Evolutionary conservation across 2,329 filamentous ascomycete genomes (phyloP).

Genomic region (Penicillium sp.): DNA sequence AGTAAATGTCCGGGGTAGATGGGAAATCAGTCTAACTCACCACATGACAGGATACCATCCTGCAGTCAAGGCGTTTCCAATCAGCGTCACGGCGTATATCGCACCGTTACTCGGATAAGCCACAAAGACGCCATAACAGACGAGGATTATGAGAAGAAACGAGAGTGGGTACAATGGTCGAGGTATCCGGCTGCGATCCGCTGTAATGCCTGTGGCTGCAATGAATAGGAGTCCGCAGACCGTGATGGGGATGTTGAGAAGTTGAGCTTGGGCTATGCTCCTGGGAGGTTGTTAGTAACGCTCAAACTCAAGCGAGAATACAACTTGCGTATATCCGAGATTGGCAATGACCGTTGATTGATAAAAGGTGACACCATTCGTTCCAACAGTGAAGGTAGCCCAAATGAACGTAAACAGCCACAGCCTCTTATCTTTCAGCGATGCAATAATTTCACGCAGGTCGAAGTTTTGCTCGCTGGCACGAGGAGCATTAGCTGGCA

Average conservation of each 20-base stretch:
- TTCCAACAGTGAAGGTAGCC: slow-evolving; percentile 50
- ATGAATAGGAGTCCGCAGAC: slow-evolving; percentile 46
- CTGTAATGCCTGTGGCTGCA: slow-evolving; percentile 43
- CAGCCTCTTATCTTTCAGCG: slow-evolving; percentile 43
- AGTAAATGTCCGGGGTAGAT: not conserved
- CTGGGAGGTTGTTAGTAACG: slow-evolving; percentile 20
- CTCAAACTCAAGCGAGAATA: no score
- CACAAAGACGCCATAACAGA: slow-evolving; percentile 49
- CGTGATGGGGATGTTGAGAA: slow-evolving; percentile 52
- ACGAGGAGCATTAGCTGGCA: slow-evolving; percentile 45
- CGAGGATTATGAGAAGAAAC: slow-evolving; percentile 46
- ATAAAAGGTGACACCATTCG: slow-evolving; percentile 46
- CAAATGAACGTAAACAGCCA: slow-evolving; percentile 51
- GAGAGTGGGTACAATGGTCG: slow-evolving; percentile 46
- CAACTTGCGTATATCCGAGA: slow-evolving; percentile 43
- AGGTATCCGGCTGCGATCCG: slow-evolving; percentile 46
- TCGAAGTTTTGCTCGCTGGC: slow-evolving; percentile 44
- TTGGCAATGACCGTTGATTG: slow-evolving; percentile 45
- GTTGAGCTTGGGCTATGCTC: slow-evolving; percentile 48
- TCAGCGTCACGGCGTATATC: slow-evolving; percentile 50
- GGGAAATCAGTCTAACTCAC: not conserved
- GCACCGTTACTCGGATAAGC: slow-evolving; percentile 49
- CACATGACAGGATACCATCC: slow-evolving; percentile 54
- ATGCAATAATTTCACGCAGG: slow-evolving; percentile 39
- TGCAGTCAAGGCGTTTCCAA: slow-evolving; percentile 45